These are phyloP conservation scores for Trichoderma sp. DNA, from an alignment of 2,329 filamentous ascomycete genomes.

Conservation along the genomic window DNA sequence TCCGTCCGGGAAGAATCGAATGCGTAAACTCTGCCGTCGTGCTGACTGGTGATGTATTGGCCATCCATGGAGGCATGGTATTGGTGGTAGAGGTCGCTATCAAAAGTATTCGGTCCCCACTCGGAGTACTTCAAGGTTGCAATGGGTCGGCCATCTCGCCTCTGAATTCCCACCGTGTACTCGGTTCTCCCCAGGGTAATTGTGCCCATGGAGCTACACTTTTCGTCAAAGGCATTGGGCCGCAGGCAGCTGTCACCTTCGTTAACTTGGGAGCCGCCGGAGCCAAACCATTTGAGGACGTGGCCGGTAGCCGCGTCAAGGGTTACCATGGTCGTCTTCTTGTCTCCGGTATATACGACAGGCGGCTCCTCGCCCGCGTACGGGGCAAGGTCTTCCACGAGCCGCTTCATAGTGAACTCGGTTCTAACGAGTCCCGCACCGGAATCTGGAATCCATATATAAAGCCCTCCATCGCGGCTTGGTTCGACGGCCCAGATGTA, in stretches of 20 bases:
- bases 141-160: constrained; percentile 71
- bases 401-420: constrained; percentile 75
- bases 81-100: constrained; percentile 82
- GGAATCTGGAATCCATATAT: constrained; percentile 73
- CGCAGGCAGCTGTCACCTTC: constrained; percentile 74
- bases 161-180: constrained; percentile 85
- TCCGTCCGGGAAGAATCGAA: constrained; percentile 65
- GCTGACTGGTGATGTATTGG: constrained; percentile 83
- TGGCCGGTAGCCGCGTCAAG: constrained; percentile 84
- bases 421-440: constrained; percentile 64
- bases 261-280: constrained; percentile 66
- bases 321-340: constrained; percentile 86
- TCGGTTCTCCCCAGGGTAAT: constrained; percentile 84
- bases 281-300: constrained; percentile 81
- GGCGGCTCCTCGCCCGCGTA: constrained; percentile 73
- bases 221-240: constrained; percentile 67
- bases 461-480: constrained; percentile 80
- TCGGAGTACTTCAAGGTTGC: constrained; percentile 92
- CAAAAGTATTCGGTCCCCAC: constrained; percentile 90
- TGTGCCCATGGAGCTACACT: constrained; percentile 78
- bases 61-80: constrained; percentile 80
- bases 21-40: constrained; percentile 81
- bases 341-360: constrained; percentile 87
- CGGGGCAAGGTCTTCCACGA: constrained; percentile 81
- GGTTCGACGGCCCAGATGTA: constrained; percentile 97